Conservation (phyloP, 805 yeast species). For the Zygotorulaspora danielsina region DNA sequence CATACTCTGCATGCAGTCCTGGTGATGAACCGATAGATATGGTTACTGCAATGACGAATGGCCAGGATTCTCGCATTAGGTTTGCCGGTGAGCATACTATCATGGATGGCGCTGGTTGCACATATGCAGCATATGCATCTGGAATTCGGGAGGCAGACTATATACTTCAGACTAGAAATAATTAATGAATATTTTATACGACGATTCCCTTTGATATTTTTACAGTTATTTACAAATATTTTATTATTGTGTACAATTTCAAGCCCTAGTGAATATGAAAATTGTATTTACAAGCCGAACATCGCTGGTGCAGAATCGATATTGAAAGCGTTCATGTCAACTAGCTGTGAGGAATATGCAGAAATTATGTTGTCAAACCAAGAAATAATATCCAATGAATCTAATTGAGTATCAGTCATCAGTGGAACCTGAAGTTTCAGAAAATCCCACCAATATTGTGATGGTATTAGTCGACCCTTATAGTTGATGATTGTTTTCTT, state of each 20-base stretch:
- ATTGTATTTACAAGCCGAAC: conserved; percentile 8
- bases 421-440: conserved; percentile 27
- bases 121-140: conserved; percentile 83
- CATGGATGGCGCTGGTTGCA: conserved; percentile 85
- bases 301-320: conserved; percentile 9
- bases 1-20: conserved; percentile 68
- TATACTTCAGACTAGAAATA: conserved; percentile 25
- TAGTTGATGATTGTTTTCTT: conserved; percentile 29
- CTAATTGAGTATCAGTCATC: conserved; percentile 22
- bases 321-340: conserved; percentile 13
- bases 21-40: conserved; percentile 66
- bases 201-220: too few relatives aligned
- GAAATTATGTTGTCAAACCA: conserved; percentile 30
- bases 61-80: conserved; percentile 51
- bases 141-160: conserved; percentile 56
- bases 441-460: conserved; percentile 36
- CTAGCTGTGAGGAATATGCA: conserved; percentile 19
- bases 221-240: neutral
- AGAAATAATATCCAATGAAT: conserved; percentile 21
- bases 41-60: conserved; percentile 57
- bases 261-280: too few relatives aligned
- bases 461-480: conserved; percentile 30
- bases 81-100: conserved; percentile 93
- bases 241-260: too few relatives aligned
- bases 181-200: too few relatives aligned